Percentiles rank a stretch among this genome's conserved stretches.
Conservation (phyloP, 2,329 filamentous ascomycete genomes). For the Penicillium nordicum region DNA sequence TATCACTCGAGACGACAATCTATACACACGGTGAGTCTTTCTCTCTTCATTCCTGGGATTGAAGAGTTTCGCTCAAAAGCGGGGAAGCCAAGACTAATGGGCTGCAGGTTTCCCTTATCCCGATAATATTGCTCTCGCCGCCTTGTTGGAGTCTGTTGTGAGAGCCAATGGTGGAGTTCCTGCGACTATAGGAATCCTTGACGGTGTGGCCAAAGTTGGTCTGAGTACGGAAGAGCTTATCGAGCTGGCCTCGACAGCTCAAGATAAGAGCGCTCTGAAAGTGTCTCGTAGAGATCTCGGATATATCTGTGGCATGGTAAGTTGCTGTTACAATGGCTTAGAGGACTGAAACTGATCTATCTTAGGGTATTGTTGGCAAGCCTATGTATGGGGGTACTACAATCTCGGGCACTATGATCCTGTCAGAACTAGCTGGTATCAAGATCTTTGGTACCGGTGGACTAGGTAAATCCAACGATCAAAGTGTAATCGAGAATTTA, state of each 20-base stretch:
- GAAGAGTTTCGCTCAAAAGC: background rate
- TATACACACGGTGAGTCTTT: conserved; percentile 77
- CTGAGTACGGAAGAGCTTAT: conserved; percentile 68
- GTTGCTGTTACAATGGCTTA: conserved; percentile 18
- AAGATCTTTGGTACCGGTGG: conserved; percentile 92
- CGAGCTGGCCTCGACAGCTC: conserved; percentile 63
- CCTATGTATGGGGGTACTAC: conserved; percentile 86
- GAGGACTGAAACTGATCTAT: conserved; percentile 1
- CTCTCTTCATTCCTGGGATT: background rate
- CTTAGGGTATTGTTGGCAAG: conserved; percentile 61
- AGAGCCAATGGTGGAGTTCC: conserved; percentile 78
- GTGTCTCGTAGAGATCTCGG: conserved; percentile 83
- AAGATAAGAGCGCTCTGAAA: conserved; percentile 68
- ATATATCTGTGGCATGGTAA: conserved; percentile 72
- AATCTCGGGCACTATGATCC: conserved; percentile 86
- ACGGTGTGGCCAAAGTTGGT: conserved; percentile 79
- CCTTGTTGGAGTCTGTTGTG: conserved; percentile 75
- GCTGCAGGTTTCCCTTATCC: conserved; percentile 64
- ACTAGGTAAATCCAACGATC: conserved; percentile 51
- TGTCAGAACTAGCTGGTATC: conserved; percentile 83
- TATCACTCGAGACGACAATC: conserved; percentile 92
- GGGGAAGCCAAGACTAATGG: conserved; percentile 8
- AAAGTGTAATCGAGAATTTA: background rate
- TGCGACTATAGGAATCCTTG: conserved; percentile 83
- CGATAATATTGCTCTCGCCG: conserved; percentile 71